Conservation (phyloP, 257 asterid genomes). For the Striga asiatica region DNA sequence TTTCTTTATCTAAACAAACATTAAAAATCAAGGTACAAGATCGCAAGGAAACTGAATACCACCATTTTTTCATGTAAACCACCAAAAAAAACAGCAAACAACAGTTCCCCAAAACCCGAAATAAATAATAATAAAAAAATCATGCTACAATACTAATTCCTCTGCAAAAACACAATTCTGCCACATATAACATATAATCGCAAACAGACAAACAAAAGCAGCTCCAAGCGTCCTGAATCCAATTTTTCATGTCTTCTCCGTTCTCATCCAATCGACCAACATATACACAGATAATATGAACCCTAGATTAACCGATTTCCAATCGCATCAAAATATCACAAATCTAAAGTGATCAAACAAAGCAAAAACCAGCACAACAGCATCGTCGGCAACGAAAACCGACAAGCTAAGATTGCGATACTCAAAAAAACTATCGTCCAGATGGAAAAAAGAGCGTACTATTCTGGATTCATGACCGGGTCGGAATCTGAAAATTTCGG, state of each 20-base stretch:
- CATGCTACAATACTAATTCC: not conserved
- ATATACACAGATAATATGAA: not conserved
- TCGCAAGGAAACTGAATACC: not conserved
- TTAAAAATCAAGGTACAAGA: not conserved
- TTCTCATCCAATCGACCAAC: not conserved
- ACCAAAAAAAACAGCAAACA: not conserved
- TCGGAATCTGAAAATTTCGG: not conserved
- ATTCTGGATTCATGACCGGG: conserved; percentile 60
- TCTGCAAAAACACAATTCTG: not conserved
- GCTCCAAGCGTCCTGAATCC: not conserved
- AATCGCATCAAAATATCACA: not conserved
- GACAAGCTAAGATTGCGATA: not conserved
- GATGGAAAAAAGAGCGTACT: conserved; percentile 29
- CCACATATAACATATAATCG: not conserved
- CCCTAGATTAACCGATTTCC: not conserved
- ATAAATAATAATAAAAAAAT: not conserved
- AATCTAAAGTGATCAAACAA: conserved; percentile 13
- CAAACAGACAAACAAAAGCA: not conserved
- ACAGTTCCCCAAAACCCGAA: conserved; percentile 5
- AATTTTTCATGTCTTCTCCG: not conserved
- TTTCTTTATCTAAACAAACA: too few species aligned
- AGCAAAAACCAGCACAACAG: not conserved
- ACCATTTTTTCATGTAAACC: not conserved
- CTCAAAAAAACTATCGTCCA: not conserved
- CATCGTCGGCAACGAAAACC: not conserved